Percentiles rank a stretch among this genome's conserved stretches.
Conservation (phyloP, 768 basidiomycete species). For the Collybia sordida region DNA sequence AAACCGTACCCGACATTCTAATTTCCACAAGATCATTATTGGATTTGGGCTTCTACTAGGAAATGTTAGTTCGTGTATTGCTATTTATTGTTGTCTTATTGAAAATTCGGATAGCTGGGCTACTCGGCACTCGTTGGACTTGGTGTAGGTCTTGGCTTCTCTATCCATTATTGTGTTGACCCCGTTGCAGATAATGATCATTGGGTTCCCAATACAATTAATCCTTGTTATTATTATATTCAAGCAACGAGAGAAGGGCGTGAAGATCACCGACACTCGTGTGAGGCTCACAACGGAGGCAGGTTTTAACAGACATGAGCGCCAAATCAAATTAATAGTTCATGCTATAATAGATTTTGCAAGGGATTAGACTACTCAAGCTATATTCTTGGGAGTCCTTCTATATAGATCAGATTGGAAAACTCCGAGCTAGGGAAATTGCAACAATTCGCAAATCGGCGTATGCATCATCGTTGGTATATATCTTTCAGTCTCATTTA, state of each 20-base stretch:
- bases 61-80: conserved; percentile 49
- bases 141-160: conserved; percentile 29
- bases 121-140: conserved; percentile 70
- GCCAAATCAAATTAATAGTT: conserved; percentile 1
- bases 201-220: conserved; percentile 61
- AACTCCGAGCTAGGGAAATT: conserved; percentile 38
- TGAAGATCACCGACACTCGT: conserved; percentile 66
- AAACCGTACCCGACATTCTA: neutral
- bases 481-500: neutral
- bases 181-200: conserved; percentile 41
- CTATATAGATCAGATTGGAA: conserved; percentile 41
- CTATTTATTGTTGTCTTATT: conserved; percentile 58
- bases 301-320: neutral
- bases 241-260: conserved; percentile 49
- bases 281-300: conserved; percentile 65
- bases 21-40: conserved; percentile 41
- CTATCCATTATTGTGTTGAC: neutral
- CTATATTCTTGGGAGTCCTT: conserved; percentile 60
- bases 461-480: conserved; percentile 24
- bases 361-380: conserved; percentile 68
- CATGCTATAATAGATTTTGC: conserved; percentile 42
- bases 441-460: conserved; percentile 34
- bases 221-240: conserved; percentile 53
- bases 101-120: conserved; percentile 55
- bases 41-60: conserved; percentile 62